A percentile compares a stretch with the other conserved stretches of the same genome.
Conservation (phyloP, 2,329 filamentous ascomycete genomes). For the Lecanicillium sp. region DNA sequence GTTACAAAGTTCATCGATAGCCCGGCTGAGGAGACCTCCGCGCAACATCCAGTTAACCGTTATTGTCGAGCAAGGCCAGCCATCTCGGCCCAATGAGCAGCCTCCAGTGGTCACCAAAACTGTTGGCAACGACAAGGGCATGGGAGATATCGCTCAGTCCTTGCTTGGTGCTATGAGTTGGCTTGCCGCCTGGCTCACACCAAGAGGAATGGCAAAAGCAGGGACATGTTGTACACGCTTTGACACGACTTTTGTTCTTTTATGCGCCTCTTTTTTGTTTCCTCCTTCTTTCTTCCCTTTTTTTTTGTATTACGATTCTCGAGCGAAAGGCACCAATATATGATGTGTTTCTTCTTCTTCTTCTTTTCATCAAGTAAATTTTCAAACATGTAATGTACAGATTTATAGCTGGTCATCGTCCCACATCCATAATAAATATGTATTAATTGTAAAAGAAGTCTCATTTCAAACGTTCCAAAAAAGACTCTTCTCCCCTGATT, state of each 20-base stretch:
- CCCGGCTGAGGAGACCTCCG: too few species aligned
- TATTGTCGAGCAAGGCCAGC: background rate
- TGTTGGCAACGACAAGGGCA: background rate
- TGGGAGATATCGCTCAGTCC: background rate
- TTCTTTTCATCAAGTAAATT: background rate
- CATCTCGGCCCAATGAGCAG: background rate
- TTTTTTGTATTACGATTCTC: background rate
- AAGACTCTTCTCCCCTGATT: background rate
- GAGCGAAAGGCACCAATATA: background rate
- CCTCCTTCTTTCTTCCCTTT: background rate
- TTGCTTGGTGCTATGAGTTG: constrained; percentile 10
- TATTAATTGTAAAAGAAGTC: constrained; percentile 1
- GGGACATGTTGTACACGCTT: background rate
- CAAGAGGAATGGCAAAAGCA: background rate
- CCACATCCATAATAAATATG: constrained; percentile 1
- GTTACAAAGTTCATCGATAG: constrained; percentile 6
- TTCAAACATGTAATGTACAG: constrained; percentile 3
- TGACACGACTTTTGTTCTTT: too few species aligned
- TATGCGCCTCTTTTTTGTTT: background rate
- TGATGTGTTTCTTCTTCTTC: background rate
- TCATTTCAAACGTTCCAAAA: background rate
- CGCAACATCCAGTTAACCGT: too few species aligned
- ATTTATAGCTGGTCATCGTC: constrained; percentile 1
- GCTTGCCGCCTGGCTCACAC: background rate
- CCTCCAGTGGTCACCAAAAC: constrained; percentile 6